These are phyloP conservation scores for Prunus mongolica DNA, from an alignment of 306 rosid species.

Conservation along the genomic window DNA sequence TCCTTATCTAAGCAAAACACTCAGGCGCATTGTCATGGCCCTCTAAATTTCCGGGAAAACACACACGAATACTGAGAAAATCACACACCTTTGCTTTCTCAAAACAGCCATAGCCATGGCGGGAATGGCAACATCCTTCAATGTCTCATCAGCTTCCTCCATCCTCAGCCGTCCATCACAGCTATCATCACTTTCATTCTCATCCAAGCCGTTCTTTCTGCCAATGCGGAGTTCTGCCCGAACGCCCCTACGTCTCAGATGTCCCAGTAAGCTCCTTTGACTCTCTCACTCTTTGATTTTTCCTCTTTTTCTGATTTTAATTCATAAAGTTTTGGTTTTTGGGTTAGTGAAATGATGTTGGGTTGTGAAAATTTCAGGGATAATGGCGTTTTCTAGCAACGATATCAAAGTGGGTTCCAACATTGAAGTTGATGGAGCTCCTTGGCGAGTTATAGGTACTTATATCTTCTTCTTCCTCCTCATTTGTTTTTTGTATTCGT, in stretches of 20 bases:
- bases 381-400: constrained; percentile 76
- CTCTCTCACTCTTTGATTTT: neutral
- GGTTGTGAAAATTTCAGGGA: constrained; percentile 34
- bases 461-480: neutral
- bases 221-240: constrained; percentile 27
- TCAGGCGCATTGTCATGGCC: neutral
- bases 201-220: constrained; percentile 37
- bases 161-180: constrained; percentile 29
- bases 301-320: neutral
- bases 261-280: constrained; percentile 43
- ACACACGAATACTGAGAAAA: neutral
- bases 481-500: neutral
- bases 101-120: constrained; percentile 36
- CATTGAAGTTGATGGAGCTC: constrained; percentile 87
- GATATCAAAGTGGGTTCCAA: constrained; percentile 86
- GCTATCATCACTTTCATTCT: constrained; percentile 24
- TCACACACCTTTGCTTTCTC: neutral
- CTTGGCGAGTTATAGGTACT: constrained; percentile 82
- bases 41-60: constrained; percentile 2
- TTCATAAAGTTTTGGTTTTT: neutral
- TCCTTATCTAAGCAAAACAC: neutral
- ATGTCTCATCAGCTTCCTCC: constrained; percentile 42
- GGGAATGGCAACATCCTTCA: constrained; percentile 46
- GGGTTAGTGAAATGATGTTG: neutral
- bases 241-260: constrained; percentile 26